Evolutionary conservation across 345 rosid genomes (phyloP).

Genomic region (Citrus sp.): DNA sequence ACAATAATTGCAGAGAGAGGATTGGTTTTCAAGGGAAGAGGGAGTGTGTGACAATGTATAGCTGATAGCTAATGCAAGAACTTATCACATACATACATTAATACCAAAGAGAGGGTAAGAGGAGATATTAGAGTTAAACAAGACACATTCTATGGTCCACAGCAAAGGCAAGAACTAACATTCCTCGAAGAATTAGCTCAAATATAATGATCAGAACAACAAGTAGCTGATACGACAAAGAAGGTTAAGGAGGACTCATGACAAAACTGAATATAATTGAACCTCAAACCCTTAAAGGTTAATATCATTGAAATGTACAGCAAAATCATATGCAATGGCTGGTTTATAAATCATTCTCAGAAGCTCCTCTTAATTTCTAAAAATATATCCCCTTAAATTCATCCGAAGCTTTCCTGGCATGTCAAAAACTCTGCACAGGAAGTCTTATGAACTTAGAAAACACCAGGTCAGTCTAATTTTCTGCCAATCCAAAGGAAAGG

Average conservation of each 20-base stretch:
- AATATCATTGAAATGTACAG: neutral
- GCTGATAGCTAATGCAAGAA: neutral
- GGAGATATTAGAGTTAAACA: neutral
- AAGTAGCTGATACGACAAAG: neutral
- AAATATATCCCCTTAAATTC: neutral
- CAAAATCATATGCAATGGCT: neutral
- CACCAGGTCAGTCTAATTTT: neutral
- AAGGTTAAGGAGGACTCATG: neutral
- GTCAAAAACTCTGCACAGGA: neutral
- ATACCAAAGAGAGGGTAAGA: neutral
- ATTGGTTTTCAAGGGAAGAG: neutral
- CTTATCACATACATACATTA: neutral
- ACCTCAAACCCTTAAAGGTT: neutral
- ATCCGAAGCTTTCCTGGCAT: neutral
- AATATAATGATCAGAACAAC: neutral
- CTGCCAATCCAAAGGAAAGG: neutral
- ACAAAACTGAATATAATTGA: neutral
- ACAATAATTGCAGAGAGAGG: neutral
- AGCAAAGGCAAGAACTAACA: neutral
- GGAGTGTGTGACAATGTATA: too few species aligned
- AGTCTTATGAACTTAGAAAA: neutral
- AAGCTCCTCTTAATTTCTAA: neutral
- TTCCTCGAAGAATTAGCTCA: neutral
- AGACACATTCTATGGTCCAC: neutral
- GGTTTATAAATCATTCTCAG: neutral